Evolutionary conservation across 2,329 filamentous ascomycete genomes (phyloP), one percentile per base, ranked within the genome.

Genomic region (Canariomyces notabilis): DNA sequence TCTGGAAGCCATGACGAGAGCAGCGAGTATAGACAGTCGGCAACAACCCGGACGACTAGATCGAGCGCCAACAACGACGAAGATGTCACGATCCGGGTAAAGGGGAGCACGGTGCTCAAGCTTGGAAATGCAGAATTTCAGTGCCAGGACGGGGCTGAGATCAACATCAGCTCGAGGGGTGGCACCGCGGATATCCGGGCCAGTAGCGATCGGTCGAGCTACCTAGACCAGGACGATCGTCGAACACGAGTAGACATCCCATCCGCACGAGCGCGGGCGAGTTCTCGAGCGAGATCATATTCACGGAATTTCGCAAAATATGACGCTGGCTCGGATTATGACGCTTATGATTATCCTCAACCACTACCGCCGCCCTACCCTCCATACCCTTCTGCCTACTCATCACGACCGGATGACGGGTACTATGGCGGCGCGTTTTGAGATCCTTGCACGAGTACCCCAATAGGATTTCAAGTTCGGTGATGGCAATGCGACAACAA

Each of bases 1-100:
- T 80, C 72, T 52, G 73, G 63, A 18, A 83, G 80, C 59, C 78
- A 71, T 35, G 80, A 83, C 55, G 79, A 83, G 47, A 83, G 79
- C n/a, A n/a, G n/a, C 62, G 80, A 82, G 46, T 81, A 75, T 61
- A 74, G 73, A 53, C 75, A 76, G 52, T 82, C 79, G 44, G 77
- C 76, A 21, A 80, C 79, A 0, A 83, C 80, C 11, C 73, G 77
- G 33, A 78, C 80, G 8, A 83, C 79, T 4, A 68, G 75, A 26
- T 77, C 75, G 14, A 74, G 70, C 32, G 45, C 48, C 5, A 46
- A 47, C 39, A 53, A 73, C 42, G 73, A 77, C 44, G 77, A 82
- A 31, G 77, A 82, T 50, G 68, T 82, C 46, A 83, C 77, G 14
- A 82, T 83, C 61, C 77, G 77, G 53, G 69, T 83, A 37, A 75